These are phyloP conservation scores for Lentinus brumalis DNA, from an alignment of 768 basidiomycete species.

Conservation along the genomic window DNA sequence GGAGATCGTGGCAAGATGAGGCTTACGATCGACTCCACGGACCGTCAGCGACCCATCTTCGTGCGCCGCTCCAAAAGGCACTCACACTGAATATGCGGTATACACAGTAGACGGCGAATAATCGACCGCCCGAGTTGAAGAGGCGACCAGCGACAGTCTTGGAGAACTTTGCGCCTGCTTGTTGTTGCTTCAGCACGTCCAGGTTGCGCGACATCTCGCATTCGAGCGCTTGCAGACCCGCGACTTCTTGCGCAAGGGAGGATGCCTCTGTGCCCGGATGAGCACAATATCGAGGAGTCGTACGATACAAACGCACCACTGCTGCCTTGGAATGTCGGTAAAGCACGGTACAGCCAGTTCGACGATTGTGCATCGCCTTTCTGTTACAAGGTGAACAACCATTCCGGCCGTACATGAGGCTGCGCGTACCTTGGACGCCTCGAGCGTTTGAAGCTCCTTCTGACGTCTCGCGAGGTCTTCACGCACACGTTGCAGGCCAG, in stretches of 20 bases:
- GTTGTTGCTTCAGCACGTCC: conserved; percentile 49
- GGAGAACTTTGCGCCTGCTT: conserved; percentile 50
- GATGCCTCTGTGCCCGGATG: conserved; percentile 34
- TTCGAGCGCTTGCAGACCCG: conserved; percentile 67
- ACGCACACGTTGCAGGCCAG: conserved; percentile 59
- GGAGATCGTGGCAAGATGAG: conserved; percentile 41
- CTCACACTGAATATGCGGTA: conserved; percentile 63
- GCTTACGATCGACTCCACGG: conserved; percentile 50
- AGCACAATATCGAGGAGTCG: background rate
- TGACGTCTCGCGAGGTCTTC: conserved; percentile 52
- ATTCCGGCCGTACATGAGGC: no score
- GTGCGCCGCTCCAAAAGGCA: conserved; percentile 17
- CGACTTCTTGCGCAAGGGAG: conserved; percentile 54
- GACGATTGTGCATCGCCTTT: conserved; percentile 18
- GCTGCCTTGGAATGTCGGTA: conserved; percentile 51
- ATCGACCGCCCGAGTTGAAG: conserved; percentile 45
- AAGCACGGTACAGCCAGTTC: conserved; percentile 52
- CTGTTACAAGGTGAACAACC: background rate
- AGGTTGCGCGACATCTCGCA: conserved; percentile 66
- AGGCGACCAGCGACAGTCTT: conserved; percentile 57
- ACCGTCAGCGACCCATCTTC: background rate
- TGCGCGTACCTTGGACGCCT: conserved; percentile 30
- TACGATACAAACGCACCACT: conserved; percentile 27
- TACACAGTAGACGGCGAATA: conserved; percentile 71
- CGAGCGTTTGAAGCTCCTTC: conserved; percentile 35